Evolutionary conservation across 1,284 basidiomycete species (phyloP), one percentile per base, ranked within the genome.

Genomic region (Omphalotus olearius): DNA sequence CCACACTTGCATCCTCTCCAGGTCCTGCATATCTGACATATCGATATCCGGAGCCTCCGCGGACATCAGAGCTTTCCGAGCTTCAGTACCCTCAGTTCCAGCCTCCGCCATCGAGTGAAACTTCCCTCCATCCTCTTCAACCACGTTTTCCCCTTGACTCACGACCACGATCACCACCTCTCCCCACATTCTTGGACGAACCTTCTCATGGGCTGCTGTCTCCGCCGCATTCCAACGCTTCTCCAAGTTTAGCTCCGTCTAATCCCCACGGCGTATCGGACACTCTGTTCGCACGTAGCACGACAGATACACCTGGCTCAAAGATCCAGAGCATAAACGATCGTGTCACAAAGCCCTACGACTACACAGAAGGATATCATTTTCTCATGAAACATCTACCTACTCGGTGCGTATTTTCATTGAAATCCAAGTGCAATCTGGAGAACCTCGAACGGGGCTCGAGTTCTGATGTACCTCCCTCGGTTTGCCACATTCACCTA

Each of bases 301-400:
- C 30, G 30, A 33, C 57, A 46, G 40, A 38, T 53, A 65, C 63
- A 35, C 55, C 45, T 54, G 61, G 67, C 26, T 73, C 75, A 28
- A 69, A 78, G 51, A 65, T 79, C 51, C 78, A 81, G 71, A 83
- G 72, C 55, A 88, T 93, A 55, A 88, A 91, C 60, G 76, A 82
- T 59, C 78, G 77, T 49, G 81, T 94, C 35, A 87, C 82, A n/a
- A 78, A 80, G 62, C 85, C 90, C 9, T 94, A 92, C 64, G 91
- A 93, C 65, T 96, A 96, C 64, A 94, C 91, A 13, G 87, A 95
- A 69, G 91, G 92, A 17, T 97, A 96, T 66, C 94, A 96, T 66
- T 89, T 89, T 66, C 74, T 97, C 61, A 96, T 97, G 90, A 90
- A 92, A 69, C 89, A 93, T 67, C 75, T 97, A 49, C 87, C 87